Conservation (phyloP, 2,329 filamentous ascomycete genomes). For the Diaporthe sp. region DNA sequence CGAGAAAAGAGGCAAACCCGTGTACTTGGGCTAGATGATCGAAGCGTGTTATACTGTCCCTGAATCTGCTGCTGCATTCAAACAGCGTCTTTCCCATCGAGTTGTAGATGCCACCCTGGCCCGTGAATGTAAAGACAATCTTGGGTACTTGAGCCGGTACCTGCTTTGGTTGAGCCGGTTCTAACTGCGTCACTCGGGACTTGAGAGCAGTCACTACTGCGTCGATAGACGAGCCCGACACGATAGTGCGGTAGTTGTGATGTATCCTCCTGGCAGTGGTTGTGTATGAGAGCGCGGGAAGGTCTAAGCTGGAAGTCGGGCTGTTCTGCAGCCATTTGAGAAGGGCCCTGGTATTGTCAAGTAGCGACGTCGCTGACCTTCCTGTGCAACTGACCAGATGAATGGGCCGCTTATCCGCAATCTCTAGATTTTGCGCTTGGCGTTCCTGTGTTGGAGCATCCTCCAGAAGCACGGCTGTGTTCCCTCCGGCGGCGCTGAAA, state of each 20-base stretch:
- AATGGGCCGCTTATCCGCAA: constrained; percentile 64
- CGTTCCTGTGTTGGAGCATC: constrained; percentile 61
- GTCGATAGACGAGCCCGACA: constrained; percentile 56
- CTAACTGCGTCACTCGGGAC: constrained; percentile 52
- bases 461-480: constrained; percentile 77
- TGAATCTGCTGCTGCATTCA: constrained; percentile 43
- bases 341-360: constrained; percentile 69
- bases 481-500: constrained; percentile 79
- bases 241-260: constrained; percentile 67
- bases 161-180: constrained; percentile 54
- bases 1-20: constrained; percentile 69
- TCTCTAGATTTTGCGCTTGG: constrained; percentile 36
- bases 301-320: constrained; percentile 57
- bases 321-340: constrained; percentile 66
- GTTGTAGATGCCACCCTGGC: constrained; percentile 68
- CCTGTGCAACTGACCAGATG: constrained; percentile 71
- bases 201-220: constrained; percentile 59
- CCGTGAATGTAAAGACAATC: constrained; percentile 68
- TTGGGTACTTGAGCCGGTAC: constrained; percentile 53
- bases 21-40: constrained; percentile 63
- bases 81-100: constrained; percentile 60
- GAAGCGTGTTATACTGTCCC: constrained; percentile 62
- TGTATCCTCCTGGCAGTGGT: constrained; percentile 76
- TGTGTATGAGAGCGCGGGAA: constrained; percentile 74
- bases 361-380: constrained; percentile 69